Evolutionary conservation across 2,329 filamentous ascomycete species (phyloP), one percentile per base, ranked within the genome.

Genomic region (Cercospora brassicicola): DNA sequence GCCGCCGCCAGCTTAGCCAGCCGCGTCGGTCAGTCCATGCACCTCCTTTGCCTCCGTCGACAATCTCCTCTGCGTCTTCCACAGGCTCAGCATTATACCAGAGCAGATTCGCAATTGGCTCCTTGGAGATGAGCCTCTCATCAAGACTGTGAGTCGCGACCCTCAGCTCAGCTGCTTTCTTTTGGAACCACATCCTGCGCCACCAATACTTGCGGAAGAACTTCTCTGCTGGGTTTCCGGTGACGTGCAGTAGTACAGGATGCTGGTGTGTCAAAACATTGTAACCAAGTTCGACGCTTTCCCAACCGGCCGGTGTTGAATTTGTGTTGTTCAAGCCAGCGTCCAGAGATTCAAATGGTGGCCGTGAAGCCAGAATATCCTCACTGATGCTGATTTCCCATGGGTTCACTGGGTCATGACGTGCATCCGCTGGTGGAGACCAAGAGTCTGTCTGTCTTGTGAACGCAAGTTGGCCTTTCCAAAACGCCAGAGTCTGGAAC

Each of bases 391-490:
- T 65, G 23, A 73, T 69, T 2, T 69, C 59, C 65, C 70, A 73
- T 10, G 70, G 67, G 18, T 65, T 69, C 28, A 69, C 65, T 11
- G 66, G 67, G 23, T 64, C 36, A 10, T 63, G 39, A 13, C 60
- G 55, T 18, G 62, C 57, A 20, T 59, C 64, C 15, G 33, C 20
- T 0, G 67, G 67, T n/a, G 69, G 56, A 11, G 33, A 39, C 70
- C 71, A 74, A 2, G 73, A 68, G 18, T 79, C 76, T 2, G 80
- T 77, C 31, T 81, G 76, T 8, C 78, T 75, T 69, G 80, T 81
- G 73, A 73, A 78, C 2, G 73, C 71, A 10, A 78, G 62, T 62
- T 73, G 75, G 8, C 75, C 72, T 33, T 75, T 74, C 69, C 71
- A 76, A 61, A 74, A 76, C 1, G 75, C 75, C 20, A 76, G 62